Evolutionary conservation across 257 asterid species (phyloP), one percentile per base, ranked within the genome.

Genomic region (Scutellaria galericulata): DNA sequence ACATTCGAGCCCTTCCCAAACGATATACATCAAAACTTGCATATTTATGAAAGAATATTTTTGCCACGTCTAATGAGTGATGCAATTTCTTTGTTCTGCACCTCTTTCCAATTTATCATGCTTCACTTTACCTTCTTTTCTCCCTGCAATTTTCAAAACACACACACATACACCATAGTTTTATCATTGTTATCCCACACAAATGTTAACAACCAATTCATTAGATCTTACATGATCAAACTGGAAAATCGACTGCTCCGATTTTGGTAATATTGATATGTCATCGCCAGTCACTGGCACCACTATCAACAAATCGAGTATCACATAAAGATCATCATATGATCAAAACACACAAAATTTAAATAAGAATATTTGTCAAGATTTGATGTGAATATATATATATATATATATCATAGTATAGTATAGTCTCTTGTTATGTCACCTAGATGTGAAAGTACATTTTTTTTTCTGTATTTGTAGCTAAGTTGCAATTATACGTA

Each of bases 11-110:
- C n/a, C n/a, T n/a, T n/a, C n/a, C n/a, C n/a, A n/a, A n/a, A n/a
- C n/a, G n/a, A n/a, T n/a, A n/a, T n/a, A n/a, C n/a, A n/a, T n/a
- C n/a, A n/a, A 22, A 2, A 22, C 27, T 22, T 22, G 37, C 37
- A 31, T 44, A 35, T 42, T 78, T 72, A 81, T 12, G 74, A 60
- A 37, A 74, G 9, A 73, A 79, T 66, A 62, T 81, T 64, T 83
- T 67, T 82, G 67, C 86, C 82, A 9, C 83, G 81, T 24, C 80
- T 78, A 42, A 81, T 78, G 44, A 88, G 78, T 71, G 88, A 75
- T 10, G 75, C 60, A 7, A 86, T 72, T 14, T 81, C 89, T 62
- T 75, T 82, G 52, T 72, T 77, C 13, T 78, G 84, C 53, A 72
- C 37, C 57, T 68, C 4, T 73, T 76, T 86, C 91, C 88, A 77